Evolutionary conservation across 176 grass and related monocot species (phyloP), one percentile per base, ranked within the genome.

Genomic region (Oryza glaberrima): DNA sequence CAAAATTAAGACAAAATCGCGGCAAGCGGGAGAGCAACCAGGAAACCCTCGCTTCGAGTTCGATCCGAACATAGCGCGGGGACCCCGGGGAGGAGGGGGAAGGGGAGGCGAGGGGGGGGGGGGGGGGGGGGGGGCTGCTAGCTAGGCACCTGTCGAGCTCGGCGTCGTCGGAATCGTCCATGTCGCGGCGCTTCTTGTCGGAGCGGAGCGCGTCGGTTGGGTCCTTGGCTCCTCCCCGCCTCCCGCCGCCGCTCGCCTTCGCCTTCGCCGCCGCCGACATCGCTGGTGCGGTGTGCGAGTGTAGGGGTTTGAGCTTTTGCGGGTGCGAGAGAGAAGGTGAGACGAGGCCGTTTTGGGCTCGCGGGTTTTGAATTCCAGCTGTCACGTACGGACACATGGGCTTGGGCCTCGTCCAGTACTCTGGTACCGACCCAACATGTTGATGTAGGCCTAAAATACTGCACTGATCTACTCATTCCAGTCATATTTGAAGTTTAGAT

Each of bases 131-230:
- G 44, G 1, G 0, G 1, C 19, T 4, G 36, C 36, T 38, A 8
- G 40, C 0, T 6, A 60, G 56, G 20, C 77, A 84, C 85, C 83
- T 82, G 78, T 83, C 86, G 72, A 88, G 22, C 67, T 83, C 81
- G 47, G 71, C 61, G 67, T 76, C 87, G 83, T 76, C 87, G 79
- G 83, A 90, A 65, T 72, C 90, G 38, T 76, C 81, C 66, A 64
- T 69, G 49, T 83, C 64, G 45, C 65, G 76, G 17, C 73, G 85
- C 65, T 67, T 83, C 86, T 91, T 90, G 70, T 81, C 80, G 71
- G 70, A 76, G 20, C 80, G 77, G 79, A 88, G 76, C 71, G 34
- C 80, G 12, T 90, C 80, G 80, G 67, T 26, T 47, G 80, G 41
- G 60, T 85, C 83, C 80, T 84, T 86, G 56, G 72, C 77, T 25